Evolutionary conservation across 306 rosid species (phyloP).

Genomic region (Fagus crenata): DNA sequence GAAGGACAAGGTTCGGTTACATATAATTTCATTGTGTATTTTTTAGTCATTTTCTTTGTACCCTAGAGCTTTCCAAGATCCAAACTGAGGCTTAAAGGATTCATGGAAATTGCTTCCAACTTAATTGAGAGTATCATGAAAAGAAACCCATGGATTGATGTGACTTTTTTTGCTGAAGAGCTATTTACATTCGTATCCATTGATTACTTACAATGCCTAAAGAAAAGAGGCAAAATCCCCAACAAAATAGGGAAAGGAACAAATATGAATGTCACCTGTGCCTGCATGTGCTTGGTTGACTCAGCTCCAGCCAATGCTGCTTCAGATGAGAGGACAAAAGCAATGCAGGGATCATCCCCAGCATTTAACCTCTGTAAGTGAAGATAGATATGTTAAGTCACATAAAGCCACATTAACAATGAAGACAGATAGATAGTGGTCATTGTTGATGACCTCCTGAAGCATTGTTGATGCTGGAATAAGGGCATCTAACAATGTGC

Average conservation of each 20-base stretch:
- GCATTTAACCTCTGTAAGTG: slow-evolving; percentile 59
- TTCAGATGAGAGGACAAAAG: slow-evolving; percentile 77
- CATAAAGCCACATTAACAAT: slow-evolving; percentile 23
- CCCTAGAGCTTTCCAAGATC: not conserved
- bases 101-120: slow-evolving; percentile 5
- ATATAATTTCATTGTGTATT: not conserved
- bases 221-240: not conserved
- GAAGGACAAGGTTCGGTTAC: not conserved
- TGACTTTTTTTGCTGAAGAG: not conserved
- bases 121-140: not conserved
- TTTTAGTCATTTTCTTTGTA: not conserved
- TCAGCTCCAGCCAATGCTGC: slow-evolving; percentile 87
- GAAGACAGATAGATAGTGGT: slow-evolving; percentile 19
- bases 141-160: not conserved
- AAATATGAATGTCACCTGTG: slow-evolving; percentile 59
- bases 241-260: slow-evolving; percentile 14
- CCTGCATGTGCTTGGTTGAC: slow-evolving; percentile 78
- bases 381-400: slow-evolving; percentile 23
- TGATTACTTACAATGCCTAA: not conserved
- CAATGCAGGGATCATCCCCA: slow-evolving; percentile 70
- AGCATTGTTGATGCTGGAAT: slow-evolving; percentile 79
- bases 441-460: slow-evolving; percentile 54
- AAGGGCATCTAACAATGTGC: slow-evolving; percentile 91
- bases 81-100: not conserved
- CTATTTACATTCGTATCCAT: not conserved